A percentile compares a stretch with the other conserved stretches of the same genome.
phyloP scores from a whole-genome alignment of 352 stramenopile genomes.

The Globisporangium paroecandrum region DNA sequence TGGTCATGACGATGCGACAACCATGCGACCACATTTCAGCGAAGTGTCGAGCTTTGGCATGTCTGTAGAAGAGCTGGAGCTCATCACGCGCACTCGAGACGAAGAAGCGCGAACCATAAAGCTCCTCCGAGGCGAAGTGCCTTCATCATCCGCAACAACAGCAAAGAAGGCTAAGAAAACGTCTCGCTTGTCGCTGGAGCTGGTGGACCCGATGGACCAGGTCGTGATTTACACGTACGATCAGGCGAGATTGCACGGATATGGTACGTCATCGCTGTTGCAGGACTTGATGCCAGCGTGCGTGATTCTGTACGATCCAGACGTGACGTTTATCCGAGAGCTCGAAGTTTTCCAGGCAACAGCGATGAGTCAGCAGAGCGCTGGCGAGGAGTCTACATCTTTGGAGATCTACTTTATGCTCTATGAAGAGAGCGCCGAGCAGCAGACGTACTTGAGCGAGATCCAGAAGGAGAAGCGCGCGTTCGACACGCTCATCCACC shows the following conservation, averaged over 20 bases:
- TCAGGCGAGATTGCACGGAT: slow-evolving; percentile 59
- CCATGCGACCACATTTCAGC: slow-evolving; percentile 11
- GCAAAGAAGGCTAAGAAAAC: slow-evolving; percentile 11
- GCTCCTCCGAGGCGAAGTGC: slow-evolving; percentile 7
- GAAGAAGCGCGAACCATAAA: slow-evolving; percentile 23
- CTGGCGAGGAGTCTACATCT: neutral
- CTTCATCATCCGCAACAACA: neutral
- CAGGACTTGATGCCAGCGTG: slow-evolving; percentile 88
- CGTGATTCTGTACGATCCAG: slow-evolving; percentile 94
- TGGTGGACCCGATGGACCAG: slow-evolving; percentile 45
- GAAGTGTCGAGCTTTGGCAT: slow-evolving; percentile 74
- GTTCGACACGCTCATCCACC: slow-evolving; percentile 95
- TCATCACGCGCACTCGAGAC: slow-evolving; percentile 24
- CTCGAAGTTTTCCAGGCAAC: slow-evolving; percentile 92
- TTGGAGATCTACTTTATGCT: slow-evolving; percentile 95
- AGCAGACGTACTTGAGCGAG: slow-evolving; percentile 93
- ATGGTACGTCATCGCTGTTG: slow-evolving; percentile 67
- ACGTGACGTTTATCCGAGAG: slow-evolving; percentile 93
- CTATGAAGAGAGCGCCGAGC: slow-evolving; percentile 95
- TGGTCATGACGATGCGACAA: slow-evolving; percentile 1
- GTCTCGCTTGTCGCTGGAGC: slow-evolving; percentile 41
- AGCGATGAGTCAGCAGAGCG: slow-evolving; percentile 17
- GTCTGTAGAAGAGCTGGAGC: slow-evolving; percentile 62
- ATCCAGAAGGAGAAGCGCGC: slow-evolving; percentile 94
- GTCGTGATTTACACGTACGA: slow-evolving; percentile 80